Percentiles rank a stretch among this genome's conserved stretches.
Evolutionary conservation across 768 basidiomycete species (phyloP).

Genomic region (Nevesoporus exiguus): DNA sequence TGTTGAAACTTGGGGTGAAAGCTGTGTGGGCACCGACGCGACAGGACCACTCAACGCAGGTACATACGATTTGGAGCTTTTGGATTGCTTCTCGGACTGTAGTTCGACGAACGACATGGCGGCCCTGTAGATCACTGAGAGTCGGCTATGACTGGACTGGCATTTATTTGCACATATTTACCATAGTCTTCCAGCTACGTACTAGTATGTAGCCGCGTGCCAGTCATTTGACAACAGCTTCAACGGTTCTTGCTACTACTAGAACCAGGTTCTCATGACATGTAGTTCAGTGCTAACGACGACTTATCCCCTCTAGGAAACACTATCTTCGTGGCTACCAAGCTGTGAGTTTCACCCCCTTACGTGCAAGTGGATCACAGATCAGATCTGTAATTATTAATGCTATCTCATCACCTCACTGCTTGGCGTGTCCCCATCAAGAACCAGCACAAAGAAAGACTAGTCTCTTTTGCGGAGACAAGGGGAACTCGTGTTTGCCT

Average conservation of each 20-base stretch:
- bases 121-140: no score
- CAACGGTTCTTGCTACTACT: no score
- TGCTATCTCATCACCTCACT: neutral
- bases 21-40: slow-evolving; percentile 22
- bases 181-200: neutral
- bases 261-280: no score
- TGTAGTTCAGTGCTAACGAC: neutral
- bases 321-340: no score
- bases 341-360: no score
- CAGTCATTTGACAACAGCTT: no score
- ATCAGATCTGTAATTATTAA: neutral
- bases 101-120: slow-evolving; percentile 39
- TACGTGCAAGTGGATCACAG: no score
- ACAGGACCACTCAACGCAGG: slow-evolving; percentile 25
- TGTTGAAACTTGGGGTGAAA: slow-evolving; percentile 21
- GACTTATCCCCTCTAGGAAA: neutral
- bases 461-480: slow-evolving; percentile 12
- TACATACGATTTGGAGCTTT: slow-evolving; percentile 35
- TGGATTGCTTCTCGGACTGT: slow-evolving; percentile 29
- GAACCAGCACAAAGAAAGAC: neutral
- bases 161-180: slow-evolving; percentile 14
- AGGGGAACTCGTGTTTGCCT: neutral
- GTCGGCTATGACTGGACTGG: no score
- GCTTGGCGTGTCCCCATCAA: neutral
- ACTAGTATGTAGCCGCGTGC: no score